Base-by-base conservation (phyloP, 345 rosid species). In the Sonneratia alba region DNA sequence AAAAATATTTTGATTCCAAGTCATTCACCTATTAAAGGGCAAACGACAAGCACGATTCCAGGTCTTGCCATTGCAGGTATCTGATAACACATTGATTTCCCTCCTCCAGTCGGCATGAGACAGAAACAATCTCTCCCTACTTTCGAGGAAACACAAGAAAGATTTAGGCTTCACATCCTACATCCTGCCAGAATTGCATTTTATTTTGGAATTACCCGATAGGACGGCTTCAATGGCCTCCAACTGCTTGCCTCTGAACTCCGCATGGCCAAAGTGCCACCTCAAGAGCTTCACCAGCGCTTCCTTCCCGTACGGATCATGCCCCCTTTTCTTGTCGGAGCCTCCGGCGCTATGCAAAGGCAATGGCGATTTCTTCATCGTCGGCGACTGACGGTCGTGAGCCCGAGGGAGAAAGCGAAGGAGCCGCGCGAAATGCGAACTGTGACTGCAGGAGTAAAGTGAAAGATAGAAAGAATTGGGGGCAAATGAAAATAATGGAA, bases 31-130 rank as follows among this genome's bases (percentile, higher is more conserved):
- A 94, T 94, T 74, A 91, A 84, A 67, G 98, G 98, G 81, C 90
- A 94, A 73, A 91, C 92, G 61, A 94, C 97, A 72, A 94, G 96
- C 53, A 88, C 97, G 73, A 94, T 87, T 76, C 98, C 96, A 15
- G 83, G 79, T 76, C 81, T 90, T n/a, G 96, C 91, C 67, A 94
- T 51, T 16, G 99, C 97, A 74, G 97, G 97, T 76, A 95, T 89
- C 75, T 95, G 99, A 77, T 90, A 95, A 80, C 98, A 95, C 85
- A 92, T 87, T 11, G 97, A 95, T 81, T 95, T 95, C 65, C 99
- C 99, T 77, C 97, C 96, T 53, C 99, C 97, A 15, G 97, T 95
- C 9, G 99, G 99, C 99, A 95, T 92, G 68, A 95, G 80, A 71
- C 97, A 95, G 80, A 95, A 90, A 75, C 97, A 95, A 81, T 95